Percentiles rank a stretch among this genome's conserved stretches.
Evolutionary conservation across 345 rosid genomes (phyloP).

Genomic region (Erucastrum elatum): DNA sequence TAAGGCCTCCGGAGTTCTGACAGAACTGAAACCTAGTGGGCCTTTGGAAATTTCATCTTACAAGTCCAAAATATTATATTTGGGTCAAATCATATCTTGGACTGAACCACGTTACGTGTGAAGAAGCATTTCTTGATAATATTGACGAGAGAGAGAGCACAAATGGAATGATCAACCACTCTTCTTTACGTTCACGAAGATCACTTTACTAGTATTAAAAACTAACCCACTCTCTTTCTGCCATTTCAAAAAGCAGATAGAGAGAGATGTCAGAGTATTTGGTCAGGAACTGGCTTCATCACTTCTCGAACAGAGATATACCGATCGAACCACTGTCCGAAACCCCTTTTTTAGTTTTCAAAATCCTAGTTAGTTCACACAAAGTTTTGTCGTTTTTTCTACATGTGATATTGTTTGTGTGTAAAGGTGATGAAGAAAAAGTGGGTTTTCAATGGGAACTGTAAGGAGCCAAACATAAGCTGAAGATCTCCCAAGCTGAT

Average conservation of each 20-base stretch:
- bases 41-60: background rate
- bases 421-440: conserved; percentile 35
- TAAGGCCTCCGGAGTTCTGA: no score
- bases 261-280: conserved; percentile 48
- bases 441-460: conserved; percentile 59
- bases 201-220: conserved; percentile 8
- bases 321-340: conserved; percentile 66
- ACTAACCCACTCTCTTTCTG: background rate
- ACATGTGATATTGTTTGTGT: background rate
- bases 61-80: background rate
- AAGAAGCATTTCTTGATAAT: background rate
- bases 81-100: background rate
- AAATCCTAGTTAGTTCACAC: conserved; percentile 38
- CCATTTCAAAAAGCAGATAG: background rate
- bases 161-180: conserved; percentile 11
- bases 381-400: background rate
- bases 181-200: background rate
- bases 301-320: conserved; percentile 61
- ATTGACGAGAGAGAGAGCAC: conserved; percentile 7
- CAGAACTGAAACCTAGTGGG: no score
- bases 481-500: conserved; percentile 69
- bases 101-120: background rate
- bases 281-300: conserved; percentile 93
- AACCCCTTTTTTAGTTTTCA: conserved; percentile 40
- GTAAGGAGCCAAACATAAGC: conserved; percentile 61